These are phyloP conservation scores for Crithidia brevicula DNA, from an alignment of 208 protist species.

Conservation along the genomic window DNA sequence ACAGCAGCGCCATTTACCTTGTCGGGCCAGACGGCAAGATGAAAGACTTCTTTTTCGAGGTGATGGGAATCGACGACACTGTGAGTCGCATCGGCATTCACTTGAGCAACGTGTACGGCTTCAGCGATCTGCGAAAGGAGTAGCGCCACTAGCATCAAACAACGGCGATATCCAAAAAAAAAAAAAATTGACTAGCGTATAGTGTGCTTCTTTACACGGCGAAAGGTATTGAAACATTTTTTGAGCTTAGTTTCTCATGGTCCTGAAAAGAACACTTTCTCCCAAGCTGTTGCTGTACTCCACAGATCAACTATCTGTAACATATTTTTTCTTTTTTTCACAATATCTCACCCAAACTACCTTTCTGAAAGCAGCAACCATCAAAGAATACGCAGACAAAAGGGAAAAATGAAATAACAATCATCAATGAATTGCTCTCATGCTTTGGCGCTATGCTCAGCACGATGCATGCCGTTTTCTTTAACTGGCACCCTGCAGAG, in stretches of 20 bases:
- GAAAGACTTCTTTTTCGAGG: conserved; percentile 90
- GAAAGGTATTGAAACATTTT: not conserved
- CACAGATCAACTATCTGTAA: no score
- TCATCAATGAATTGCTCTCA: no score
- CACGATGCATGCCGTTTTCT: no score
- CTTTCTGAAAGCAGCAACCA: not conserved
- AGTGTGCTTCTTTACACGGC: no score
- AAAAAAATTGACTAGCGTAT: not conserved
- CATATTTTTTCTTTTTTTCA: conserved; percentile 19
- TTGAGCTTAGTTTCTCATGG: no score
- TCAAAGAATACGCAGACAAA: no score
- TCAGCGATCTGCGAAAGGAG: conserved; percentile 57
- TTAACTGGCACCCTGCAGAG: no score
- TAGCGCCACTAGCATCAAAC: not conserved
- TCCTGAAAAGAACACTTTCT: no score
- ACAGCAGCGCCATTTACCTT: conserved; percentile 87
- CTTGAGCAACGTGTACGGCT: conserved; percentile 75
- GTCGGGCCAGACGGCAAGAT: conserved; percentile 87
- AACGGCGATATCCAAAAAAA: not conserved
- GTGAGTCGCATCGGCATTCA: conserved; percentile 74
- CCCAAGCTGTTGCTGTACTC: no score
- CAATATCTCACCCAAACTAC: no score
- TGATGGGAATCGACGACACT: conserved; percentile 74
- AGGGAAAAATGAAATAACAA: no score
- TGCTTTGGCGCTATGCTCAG: no score